Percentiles rank a stretch among this genome's conserved stretches.
Conservation (phyloP, 306 rosid genomes). For the Citrullus colocynthis region DNA sequence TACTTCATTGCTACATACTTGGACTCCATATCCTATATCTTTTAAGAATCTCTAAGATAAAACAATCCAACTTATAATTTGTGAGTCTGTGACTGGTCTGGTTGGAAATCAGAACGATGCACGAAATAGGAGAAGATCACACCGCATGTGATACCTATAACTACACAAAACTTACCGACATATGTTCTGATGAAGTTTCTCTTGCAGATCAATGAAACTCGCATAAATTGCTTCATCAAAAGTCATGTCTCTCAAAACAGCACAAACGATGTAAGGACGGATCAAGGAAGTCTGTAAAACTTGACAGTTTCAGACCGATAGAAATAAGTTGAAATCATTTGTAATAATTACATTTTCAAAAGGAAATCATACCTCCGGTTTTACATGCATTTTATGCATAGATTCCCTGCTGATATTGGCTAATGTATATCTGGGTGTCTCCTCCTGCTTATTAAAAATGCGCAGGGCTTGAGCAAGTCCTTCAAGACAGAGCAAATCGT, state of each 20-base stretch:
- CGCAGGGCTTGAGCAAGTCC: slow-evolving; percentile 84
- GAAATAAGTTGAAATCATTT: not conserved
- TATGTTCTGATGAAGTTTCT: slow-evolving; percentile 90
- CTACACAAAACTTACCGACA: slow-evolving; percentile 45
- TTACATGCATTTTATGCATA: slow-evolving; percentile 69
- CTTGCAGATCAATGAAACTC: slow-evolving; percentile 95
- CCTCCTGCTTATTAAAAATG: slow-evolving; percentile 39
- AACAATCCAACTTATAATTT: not conserved
- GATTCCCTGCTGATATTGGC: slow-evolving; percentile 41
- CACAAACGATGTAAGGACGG: slow-evolving; percentile 74
- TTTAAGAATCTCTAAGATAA: not conserved
- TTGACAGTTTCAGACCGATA: slow-evolving; percentile 10
- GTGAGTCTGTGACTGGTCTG: not conserved
- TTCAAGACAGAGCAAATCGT: slow-evolving; percentile 88
- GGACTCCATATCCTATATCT: not conserved
- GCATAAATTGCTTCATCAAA: slow-evolving; percentile 64
- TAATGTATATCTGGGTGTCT: slow-evolving; percentile 48
- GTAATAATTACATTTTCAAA: not conserved
- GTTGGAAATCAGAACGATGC: not conserved
- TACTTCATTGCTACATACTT: not conserved
- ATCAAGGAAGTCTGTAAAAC: slow-evolving; percentile 51
- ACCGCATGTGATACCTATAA: not conserved
- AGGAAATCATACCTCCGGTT: slow-evolving; percentile 56
- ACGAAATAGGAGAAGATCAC: not conserved
- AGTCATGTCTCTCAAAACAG: slow-evolving; percentile 65